These are phyloP conservation scores for Brassica incana DNA, from an alignment of 345 rosid genomes.

Conservation along the genomic window DNA sequence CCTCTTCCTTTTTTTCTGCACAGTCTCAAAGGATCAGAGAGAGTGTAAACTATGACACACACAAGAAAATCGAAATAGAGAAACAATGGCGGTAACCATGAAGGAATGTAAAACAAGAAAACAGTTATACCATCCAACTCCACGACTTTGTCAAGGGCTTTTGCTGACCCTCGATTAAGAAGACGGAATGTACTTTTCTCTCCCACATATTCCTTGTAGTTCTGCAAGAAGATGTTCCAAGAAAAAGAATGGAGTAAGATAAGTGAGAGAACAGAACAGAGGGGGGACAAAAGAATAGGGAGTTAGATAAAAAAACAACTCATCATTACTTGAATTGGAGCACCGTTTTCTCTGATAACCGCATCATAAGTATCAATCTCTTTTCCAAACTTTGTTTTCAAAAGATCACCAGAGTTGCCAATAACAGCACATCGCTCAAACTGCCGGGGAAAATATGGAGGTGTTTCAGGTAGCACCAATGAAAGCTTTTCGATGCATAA, in stretches of 20 bases:
- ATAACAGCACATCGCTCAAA: conserved; percentile 90
- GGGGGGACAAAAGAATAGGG: neutral
- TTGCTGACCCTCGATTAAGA: conserved; percentile 94
- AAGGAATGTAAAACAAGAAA: neutral
- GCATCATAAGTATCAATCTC: conserved; percentile 90
- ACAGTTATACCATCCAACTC: conserved; percentile 79
- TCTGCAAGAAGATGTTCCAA: conserved; percentile 44
- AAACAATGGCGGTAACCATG: conserved; percentile 17
- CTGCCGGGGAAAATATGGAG: conserved; percentile 81
- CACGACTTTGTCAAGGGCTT: conserved; percentile 98
- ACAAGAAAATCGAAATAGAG: neutral
- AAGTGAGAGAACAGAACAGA: conserved; percentile 11
- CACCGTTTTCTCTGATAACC: conserved; percentile 90
- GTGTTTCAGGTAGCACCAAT: conserved; percentile 76
- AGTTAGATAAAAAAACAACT: conserved; percentile 1
- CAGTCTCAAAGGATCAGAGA: conserved; percentile 28
- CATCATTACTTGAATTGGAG: conserved; percentile 69
- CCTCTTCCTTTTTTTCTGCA: conserved; percentile 83
- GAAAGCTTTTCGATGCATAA: conserved; percentile 87
- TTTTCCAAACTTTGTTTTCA: conserved; percentile 81
- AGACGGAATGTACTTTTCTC: conserved; percentile 87
- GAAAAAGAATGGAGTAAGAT: neutral
- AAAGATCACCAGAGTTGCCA: conserved; percentile 94
- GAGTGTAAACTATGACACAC: neutral
- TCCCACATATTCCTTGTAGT: conserved; percentile 73